Percentiles rank a stretch among this genome's conserved stretches.
phyloP scores from a whole-genome alignment of 306 rosid species.

The Vicia villosa region DNA sequence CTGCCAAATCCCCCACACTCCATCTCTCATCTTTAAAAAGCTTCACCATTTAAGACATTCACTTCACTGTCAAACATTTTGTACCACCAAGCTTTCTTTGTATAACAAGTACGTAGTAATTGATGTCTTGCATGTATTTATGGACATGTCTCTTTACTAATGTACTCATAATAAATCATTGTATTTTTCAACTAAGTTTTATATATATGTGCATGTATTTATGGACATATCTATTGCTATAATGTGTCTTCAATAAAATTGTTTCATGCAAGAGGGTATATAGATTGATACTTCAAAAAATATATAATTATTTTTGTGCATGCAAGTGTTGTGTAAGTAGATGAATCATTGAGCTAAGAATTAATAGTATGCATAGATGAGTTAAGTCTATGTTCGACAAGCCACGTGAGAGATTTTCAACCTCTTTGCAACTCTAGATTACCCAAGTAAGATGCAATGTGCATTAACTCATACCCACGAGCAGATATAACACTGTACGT shows the following conservation, averaged over 20 bases:
- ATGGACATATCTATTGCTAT: not conserved
- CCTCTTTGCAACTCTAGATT: conserved; percentile 7
- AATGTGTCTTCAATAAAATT: not conserved
- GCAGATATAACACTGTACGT: not conserved
- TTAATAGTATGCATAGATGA: not conserved
- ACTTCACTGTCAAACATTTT: not conserved
- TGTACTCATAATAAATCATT: not conserved
- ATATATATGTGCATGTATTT: not conserved
- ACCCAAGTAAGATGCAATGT: conserved; percentile 2
- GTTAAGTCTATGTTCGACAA: conserved; percentile 24
- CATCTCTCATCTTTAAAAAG: conserved; percentile 9
- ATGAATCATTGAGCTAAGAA: not conserved
- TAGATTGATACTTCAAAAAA: too few species aligned
- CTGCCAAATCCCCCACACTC: conserved; percentile 41
- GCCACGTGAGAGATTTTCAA: conserved; percentile 42
- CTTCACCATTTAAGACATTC: conserved; percentile 21
- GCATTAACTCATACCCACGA: conserved; percentile 41
- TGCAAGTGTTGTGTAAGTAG: not conserved
- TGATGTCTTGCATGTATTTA: conserved; percentile 13
- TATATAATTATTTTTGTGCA: conserved; percentile 20
- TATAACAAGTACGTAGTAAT: conserved; percentile 27
- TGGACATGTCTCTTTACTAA: conserved; percentile 14
- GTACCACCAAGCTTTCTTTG: not conserved
- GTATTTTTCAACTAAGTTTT: not conserved
- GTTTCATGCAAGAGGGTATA: not conserved